Evolutionary conservation across 306 rosid genomes (phyloP).

Genomic region (Quercus cerris): DNA sequence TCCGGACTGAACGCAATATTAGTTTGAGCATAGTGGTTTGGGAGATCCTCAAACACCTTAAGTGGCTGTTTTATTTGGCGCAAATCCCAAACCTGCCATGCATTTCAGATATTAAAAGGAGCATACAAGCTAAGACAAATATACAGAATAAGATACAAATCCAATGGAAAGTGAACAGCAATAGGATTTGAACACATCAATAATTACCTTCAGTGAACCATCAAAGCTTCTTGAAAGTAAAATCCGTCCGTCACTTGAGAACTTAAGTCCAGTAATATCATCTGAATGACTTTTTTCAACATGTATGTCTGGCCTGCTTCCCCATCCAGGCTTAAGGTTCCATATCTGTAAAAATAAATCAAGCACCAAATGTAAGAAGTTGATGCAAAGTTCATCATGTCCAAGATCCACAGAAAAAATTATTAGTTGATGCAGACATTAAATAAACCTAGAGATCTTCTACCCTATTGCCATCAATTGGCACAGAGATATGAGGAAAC

Average conservation of each 20-base stretch:
- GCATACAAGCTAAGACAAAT: constrained; percentile 5
- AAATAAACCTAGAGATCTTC: neutral
- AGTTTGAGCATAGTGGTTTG: constrained; percentile 89
- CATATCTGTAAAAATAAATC: constrained; percentile 55
- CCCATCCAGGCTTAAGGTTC: constrained; percentile 95
- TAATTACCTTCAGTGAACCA: constrained; percentile 71
- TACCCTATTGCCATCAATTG: constrained; percentile 4
- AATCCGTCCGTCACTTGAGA: constrained; percentile 72
- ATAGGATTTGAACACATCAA: neutral
- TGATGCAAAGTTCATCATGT: constrained; percentile 1
- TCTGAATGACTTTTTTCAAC: constrained; percentile 71
- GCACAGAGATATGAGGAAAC: constrained; percentile 1
- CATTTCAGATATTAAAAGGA: constrained; percentile 12
- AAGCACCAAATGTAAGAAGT: constrained; percentile 18
- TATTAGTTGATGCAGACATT: neutral
- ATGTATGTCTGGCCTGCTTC: constrained; percentile 85
- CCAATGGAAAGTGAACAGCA: constrained; percentile 10
- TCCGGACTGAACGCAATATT: constrained; percentile 83
- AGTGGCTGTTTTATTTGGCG: constrained; percentile 73
- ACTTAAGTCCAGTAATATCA: constrained; percentile 67
- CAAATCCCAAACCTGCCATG: constrained; percentile 87
- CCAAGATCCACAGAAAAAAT: constrained; percentile 1
- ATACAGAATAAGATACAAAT: neutral
- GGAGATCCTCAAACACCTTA: constrained; percentile 78
- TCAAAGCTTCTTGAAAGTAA: constrained; percentile 86